A percentile compares a stretch with the other conserved stretches of the same genome.
Conservation (phyloP, 345 rosid genomes). For the Trapa bicornis region DNA sequence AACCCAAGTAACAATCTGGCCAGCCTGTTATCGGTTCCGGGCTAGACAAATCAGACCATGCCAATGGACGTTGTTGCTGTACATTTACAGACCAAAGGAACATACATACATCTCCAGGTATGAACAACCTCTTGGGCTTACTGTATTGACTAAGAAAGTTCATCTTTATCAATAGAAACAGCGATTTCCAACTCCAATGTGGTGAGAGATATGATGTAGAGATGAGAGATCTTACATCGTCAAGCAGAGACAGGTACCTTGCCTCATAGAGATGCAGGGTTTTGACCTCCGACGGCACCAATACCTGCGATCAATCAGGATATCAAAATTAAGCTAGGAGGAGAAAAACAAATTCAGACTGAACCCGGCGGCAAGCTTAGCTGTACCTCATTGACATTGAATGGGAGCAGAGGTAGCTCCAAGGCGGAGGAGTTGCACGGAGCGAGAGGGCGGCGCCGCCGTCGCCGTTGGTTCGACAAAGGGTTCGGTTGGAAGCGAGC, state of each 20-base stretch:
- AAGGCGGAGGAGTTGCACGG: slow-evolving; percentile 25
- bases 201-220: background rate
- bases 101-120: background rate
- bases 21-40: background rate
- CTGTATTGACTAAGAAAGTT: background rate
- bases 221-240: slow-evolving; percentile 38
- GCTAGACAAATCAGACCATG: background rate
- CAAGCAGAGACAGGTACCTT: slow-evolving; percentile 56
- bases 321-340: background rate
- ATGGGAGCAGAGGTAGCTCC: slow-evolving; percentile 54
- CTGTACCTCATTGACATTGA: slow-evolving; percentile 37
- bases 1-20: background rate
- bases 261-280: slow-evolving; percentile 67
- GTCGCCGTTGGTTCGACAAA: background rate
- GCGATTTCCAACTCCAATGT: background rate
- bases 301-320: slow-evolving; percentile 29
- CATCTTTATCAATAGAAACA: background rate
- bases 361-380: background rate
- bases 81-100: background rate
- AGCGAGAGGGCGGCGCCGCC: slow-evolving; percentile 5
- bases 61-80: background rate
- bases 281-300: slow-evolving; percentile 72
- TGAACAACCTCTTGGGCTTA: background rate
- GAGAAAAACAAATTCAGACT: background rate
- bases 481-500: background rate